A percentile compares a stretch with the other conserved stretches of the same genome.
Conservation (phyloP, 108 stramenopile species). For the Nitzschia sp. region DNA sequence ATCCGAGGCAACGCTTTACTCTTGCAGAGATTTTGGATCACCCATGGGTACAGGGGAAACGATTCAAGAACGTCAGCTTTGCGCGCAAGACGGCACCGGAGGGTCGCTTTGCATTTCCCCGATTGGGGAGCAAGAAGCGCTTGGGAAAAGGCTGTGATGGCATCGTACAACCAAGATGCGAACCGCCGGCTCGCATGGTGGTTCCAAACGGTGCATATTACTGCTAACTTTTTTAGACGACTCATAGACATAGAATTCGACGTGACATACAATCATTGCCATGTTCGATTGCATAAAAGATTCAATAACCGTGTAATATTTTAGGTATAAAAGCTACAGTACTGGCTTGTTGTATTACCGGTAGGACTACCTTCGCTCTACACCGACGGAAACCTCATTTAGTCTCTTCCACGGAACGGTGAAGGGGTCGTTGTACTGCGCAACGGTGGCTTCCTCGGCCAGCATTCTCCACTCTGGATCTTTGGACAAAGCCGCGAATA, state of each 20-base stretch:
- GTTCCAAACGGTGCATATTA: neutral
- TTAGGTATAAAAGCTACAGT: no score
- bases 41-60: slow-evolving; percentile 66
- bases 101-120: neutral
- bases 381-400: slow-evolving; percentile 78
- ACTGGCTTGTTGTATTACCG: no score
- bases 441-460: slow-evolving; percentile 36
- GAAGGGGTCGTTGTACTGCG: slow-evolving; percentile 97
- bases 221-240: neutral
- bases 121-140: neutral
- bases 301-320: no score
- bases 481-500: slow-evolving; percentile 46
- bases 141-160: neutral
- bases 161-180: neutral
- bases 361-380: no score
- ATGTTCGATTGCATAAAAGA: neutral
- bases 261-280: neutral
- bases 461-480: slow-evolving; percentile 16
- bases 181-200: neutral
- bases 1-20: slow-evolving; percentile 67
- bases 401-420: slow-evolving; percentile 91
- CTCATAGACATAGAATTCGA: neutral
- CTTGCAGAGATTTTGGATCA: slow-evolving; percentile 71
- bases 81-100: neutral
- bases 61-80: slow-evolving; percentile 17